These are phyloP conservation scores for Pseudomicrostroma phylloplanum DNA, from an alignment of 1,284 basidiomycete species.

Conservation along the genomic window DNA sequence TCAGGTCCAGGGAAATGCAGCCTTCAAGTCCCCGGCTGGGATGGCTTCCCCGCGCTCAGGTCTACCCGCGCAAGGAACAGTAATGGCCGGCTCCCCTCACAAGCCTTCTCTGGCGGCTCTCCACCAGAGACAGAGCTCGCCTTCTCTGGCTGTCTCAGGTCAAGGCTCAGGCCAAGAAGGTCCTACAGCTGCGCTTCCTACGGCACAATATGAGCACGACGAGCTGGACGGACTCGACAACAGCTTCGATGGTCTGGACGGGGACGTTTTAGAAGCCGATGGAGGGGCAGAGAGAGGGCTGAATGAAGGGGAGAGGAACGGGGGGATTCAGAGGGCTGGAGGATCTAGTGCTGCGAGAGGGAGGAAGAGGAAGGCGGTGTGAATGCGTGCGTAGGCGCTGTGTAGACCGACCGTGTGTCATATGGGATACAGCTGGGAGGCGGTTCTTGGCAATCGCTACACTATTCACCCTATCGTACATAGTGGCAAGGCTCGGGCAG, in stretches of 20 bases:
- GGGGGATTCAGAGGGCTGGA: too few species aligned
- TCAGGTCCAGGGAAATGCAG: too few species aligned
- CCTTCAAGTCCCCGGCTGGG: too few species aligned
- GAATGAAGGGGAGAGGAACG: too few species aligned
- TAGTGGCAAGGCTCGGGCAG: too few species aligned
- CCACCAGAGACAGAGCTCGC: background rate
- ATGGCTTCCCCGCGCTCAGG: background rate
- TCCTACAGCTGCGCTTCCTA: background rate
- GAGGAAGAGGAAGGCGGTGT: too few species aligned
- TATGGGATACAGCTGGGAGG: too few species aligned
- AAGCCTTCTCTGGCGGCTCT: background rate
- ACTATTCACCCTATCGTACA: too few species aligned
- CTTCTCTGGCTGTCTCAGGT: background rate
- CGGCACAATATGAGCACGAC: background rate
- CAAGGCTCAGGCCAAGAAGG: background rate
- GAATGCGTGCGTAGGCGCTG: too few species aligned
- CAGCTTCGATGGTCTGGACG: constrained; percentile 2
- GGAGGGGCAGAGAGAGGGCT: background rate
- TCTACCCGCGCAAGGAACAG: background rate
- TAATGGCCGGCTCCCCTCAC: background rate
- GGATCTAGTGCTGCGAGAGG: too few species aligned
- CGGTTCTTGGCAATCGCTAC: too few species aligned
- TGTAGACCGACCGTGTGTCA: too few species aligned
- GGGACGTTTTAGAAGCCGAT: background rate
- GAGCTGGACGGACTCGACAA: constrained; percentile 2